Evolutionary conservation across 768 basidiomycete species (phyloP).

Genomic region (Sutorius australiensis): DNA sequence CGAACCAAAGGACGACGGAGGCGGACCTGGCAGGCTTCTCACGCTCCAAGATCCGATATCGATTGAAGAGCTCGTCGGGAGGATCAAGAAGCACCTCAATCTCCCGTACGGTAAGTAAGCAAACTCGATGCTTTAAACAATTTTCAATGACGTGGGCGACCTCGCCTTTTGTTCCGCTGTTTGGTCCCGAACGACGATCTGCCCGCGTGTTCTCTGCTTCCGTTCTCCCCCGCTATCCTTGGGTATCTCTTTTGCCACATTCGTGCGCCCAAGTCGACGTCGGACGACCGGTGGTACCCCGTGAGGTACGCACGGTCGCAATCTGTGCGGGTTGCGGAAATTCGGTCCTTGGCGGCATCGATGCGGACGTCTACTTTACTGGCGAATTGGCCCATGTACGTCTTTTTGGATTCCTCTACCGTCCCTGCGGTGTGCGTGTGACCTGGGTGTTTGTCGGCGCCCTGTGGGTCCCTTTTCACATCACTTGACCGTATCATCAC

Average conservation of each 20-base stretch:
- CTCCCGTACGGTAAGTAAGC: constrained; percentile 50
- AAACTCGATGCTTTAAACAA: constrained; percentile 9
- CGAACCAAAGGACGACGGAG: constrained; percentile 43
- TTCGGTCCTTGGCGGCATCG: constrained; percentile 63
- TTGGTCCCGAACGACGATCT: constrained; percentile 19
- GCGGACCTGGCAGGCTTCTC: constrained; percentile 69
- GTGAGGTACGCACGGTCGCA: constrained; percentile 58
- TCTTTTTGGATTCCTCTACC: constrained; percentile 17
- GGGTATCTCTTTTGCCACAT: constrained; percentile 8
- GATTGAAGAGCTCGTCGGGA: constrained; percentile 57
- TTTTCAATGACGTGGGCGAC: constrained; percentile 11
- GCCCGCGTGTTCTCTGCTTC: constrained; percentile 11
- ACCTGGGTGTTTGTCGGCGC: neutral
- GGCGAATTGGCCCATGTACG: constrained; percentile 90
- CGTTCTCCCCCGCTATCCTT: constrained; percentile 13
- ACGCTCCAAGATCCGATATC: constrained; percentile 52
- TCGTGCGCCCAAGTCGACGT: constrained; percentile 54
- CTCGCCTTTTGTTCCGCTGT: neutral
- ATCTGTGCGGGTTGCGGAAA: constrained; percentile 92
- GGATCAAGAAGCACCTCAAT: constrained; percentile 66
- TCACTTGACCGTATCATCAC: constrained; percentile 3
- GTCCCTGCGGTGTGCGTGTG: constrained; percentile 1
- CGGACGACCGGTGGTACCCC: constrained; percentile 42
- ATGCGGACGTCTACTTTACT: constrained; percentile 87
- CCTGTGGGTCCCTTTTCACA: constrained; percentile 6